A percentile compares a stretch with the other conserved stretches of the same genome.
phyloP scores from a whole-genome alignment of 1,284 basidiomycete species.

The Ustilago hordei region DNA sequence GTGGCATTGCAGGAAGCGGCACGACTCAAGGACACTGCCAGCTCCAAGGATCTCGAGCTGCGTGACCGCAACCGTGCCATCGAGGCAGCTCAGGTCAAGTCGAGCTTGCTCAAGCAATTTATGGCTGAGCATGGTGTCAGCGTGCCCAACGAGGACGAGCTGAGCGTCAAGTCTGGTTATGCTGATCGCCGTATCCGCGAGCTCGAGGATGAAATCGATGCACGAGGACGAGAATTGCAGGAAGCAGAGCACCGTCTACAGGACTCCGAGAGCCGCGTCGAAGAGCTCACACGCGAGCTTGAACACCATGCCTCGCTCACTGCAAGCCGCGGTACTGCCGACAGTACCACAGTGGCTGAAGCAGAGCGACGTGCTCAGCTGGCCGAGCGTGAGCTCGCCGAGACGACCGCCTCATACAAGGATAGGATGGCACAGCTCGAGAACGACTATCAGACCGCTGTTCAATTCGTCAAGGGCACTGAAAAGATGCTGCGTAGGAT shows the following conservation, averaged over 20 bases:
- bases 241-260: conserved; percentile 65
- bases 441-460: conserved; percentile 92
- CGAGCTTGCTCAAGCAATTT: conserved; percentile 85
- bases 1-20: conserved; percentile 79
- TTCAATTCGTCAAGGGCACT: conserved; percentile 84
- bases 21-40: conserved; percentile 73
- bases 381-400: conserved; percentile 65
- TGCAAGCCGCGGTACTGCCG: conserved; percentile 76
- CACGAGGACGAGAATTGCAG: conserved; percentile 53
- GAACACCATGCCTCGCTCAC: conserved; percentile 62
- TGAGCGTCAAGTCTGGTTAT: conserved; percentile 57
- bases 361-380: conserved; percentile 75
- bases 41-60: conserved; percentile 75
- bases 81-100: conserved; percentile 80
- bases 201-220: conserved; percentile 66
- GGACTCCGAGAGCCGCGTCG: conserved; percentile 61
- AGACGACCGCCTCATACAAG: conserved; percentile 65
- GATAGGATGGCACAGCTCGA: conserved; percentile 78
- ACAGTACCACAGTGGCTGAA: conserved; percentile 81
- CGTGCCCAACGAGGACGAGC: conserved; percentile 66
- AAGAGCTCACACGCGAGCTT: conserved; percentile 62
- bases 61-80: conserved; percentile 78
- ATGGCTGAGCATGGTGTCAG: conserved; percentile 79
- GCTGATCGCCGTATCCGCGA: conserved; percentile 61
- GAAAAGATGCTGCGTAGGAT: conserved; percentile 99